These are phyloP conservation scores for Coemansia sp. DNA, from an alignment of 192 early-diverging fungal species.

Conservation along the genomic window DNA sequence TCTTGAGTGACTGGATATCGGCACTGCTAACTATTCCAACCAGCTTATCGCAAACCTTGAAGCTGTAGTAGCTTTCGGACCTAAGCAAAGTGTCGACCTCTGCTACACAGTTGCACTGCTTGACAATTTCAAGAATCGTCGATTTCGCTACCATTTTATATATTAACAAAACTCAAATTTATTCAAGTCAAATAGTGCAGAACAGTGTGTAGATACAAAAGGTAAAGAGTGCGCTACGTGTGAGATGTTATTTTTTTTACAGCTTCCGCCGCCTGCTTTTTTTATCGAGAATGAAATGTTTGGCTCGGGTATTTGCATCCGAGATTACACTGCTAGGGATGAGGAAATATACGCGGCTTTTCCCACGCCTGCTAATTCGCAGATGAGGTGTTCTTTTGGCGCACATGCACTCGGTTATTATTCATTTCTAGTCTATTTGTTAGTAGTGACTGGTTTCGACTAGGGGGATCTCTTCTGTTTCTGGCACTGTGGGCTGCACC, in stretches of 20 bases:
- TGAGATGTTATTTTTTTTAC: too few relatives aligned
- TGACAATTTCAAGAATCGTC: constrained; percentile 4
- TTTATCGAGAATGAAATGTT: too few relatives aligned
- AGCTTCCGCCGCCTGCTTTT: too few relatives aligned
- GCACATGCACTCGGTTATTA: too few relatives aligned
- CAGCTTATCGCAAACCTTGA: background rate
- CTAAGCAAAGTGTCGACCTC: background rate
- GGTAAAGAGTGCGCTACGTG: too few relatives aligned
- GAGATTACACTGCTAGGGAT: too few relatives aligned
- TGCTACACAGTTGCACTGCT: constrained; percentile 7
- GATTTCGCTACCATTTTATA: background rate
- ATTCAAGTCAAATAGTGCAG: background rate
- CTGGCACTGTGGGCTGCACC: too few relatives aligned
- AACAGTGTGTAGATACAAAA: background rate
- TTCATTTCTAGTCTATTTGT: background rate
- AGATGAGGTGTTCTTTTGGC: too few relatives aligned
- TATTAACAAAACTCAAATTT: background rate
- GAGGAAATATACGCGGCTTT: too few relatives aligned
- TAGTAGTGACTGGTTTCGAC: too few relatives aligned
- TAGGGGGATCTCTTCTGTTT: background rate
- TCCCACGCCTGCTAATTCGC: too few relatives aligned
- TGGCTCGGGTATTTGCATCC: too few relatives aligned
- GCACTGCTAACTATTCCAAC: background rate
- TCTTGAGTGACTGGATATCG: constrained; percentile 4
- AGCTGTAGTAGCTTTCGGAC: background rate